Evolutionary conservation across 306 rosid species (phyloP), one percentile per base, ranked within the genome.

Genomic region (Begonia peltatifolia): DNA sequence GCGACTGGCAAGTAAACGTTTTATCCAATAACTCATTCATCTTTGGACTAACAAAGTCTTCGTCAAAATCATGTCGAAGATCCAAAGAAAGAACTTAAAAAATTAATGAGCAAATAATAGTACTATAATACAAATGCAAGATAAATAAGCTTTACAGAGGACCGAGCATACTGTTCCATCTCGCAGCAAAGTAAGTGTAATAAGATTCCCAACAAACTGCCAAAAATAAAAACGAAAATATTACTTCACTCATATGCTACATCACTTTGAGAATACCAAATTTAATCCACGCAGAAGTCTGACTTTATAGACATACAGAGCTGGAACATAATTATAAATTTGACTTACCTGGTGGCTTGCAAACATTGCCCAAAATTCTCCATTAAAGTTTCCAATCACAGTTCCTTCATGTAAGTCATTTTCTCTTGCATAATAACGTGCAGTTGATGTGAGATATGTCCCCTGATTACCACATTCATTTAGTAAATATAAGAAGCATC

Each of bases 191-290:
- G 83, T 80, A 35, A 78, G 93, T 42, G 97, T 67, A 53, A 90
- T 14, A 49, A 90, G 87, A 83, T 90, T 90, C 65, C 97, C 97
- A 63, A 90, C 71, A 57, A 85, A 68, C 97, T 90, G 94, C 71
- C 82, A 58, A 43, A 53, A 30, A 9, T 30, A 30, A 30, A 20
- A 30, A 30, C 38, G 1, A 30, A 30, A 30, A 30, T 7, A 30
- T 30, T 30, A 30, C 38, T 5, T 30, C 23, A 20, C 23, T 20
- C 2, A 20, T 30, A 30, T 30, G 38, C 38, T 30, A 30, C 38
- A 30, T 4, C 38, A 30, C 9, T 30, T 25, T 30, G 38, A 30
- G 38, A 30, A 30, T 7, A 9, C 38, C 38, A 30, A 30, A 30
- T 30, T 30, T 5, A 30, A 30, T 30, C 38, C 38, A 0, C 38